Evolutionary conservation across 352 stramenopile genomes (phyloP).

Genomic region (Phytophthora sansomeana): DNA sequence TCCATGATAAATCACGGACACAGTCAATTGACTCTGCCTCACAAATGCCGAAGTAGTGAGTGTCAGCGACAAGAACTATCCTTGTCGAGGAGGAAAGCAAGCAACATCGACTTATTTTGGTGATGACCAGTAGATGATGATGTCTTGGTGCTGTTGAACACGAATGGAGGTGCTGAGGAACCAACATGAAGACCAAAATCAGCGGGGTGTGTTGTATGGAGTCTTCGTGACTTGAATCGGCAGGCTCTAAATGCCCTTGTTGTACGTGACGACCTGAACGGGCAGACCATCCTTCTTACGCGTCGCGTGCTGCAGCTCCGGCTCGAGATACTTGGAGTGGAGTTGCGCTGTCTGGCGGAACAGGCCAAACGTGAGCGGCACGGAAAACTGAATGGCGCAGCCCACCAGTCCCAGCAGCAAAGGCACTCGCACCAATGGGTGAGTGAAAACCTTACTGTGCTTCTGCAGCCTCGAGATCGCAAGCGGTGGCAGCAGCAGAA

Average conservation of each 20-base stretch:
- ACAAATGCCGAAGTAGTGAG: neutral
- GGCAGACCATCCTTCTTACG: constrained; percentile 54
- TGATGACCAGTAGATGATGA: neutral
- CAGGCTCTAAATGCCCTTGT: constrained; percentile 66
- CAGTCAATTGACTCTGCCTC: neutral
- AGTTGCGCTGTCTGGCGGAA: constrained; percentile 87
- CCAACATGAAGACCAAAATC: constrained; percentile 4
- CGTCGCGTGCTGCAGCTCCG: constrained; percentile 51
- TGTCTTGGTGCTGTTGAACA: neutral
- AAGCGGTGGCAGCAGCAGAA: constrained; percentile 79
- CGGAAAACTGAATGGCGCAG: constrained; percentile 83
- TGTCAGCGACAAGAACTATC: constrained; percentile 16
- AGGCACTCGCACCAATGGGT: constrained; percentile 67
- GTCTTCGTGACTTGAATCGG: constrained; percentile 9
- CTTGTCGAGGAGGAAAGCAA: constrained; percentile 1
- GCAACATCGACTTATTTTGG: constrained; percentile 11
- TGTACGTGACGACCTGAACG: constrained; percentile 81
- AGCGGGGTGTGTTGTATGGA: constrained; percentile 8
- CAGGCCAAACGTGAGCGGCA: constrained; percentile 86
- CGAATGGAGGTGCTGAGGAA: neutral
- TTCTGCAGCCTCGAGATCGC: constrained; percentile 64
- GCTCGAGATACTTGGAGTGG: constrained; percentile 68
- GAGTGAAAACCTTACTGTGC: constrained; percentile 43
- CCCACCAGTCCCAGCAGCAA: constrained; percentile 75
- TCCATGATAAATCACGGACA: constrained; percentile 16